Evolutionary conservation across 2,329 filamentous ascomycete genomes (phyloP), one percentile per base, ranked within the genome.

Genomic region (Aspergillus hiratsukae): DNA sequence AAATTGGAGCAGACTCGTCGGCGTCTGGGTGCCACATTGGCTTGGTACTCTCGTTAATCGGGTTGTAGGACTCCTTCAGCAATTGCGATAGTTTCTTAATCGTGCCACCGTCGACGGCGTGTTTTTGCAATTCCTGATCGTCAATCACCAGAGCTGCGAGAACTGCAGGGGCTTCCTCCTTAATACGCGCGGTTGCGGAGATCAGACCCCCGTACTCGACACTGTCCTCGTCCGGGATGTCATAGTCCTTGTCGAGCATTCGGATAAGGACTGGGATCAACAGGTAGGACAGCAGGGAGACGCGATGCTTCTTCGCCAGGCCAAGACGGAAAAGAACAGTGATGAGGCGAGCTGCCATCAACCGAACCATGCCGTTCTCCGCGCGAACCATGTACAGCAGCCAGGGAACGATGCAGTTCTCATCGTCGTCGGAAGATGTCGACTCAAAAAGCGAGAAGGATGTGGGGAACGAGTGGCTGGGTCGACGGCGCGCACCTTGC

Each of bases 111-210:
- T 97, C 90, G 46, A 87, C 87, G 0, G 91, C 91, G 40, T 90
- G 87, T 65, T 87, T 89, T 72, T 97, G 93, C 53, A 97, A 80
- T 57, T 84, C 81, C 58, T 88, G 85, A 69, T 87, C 91, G 66
- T 94, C 90, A 27, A 86, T 85, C 19, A 96, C 85, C 41, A 97
- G 79, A 48, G 87, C 85, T 17, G 91, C 90, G 54, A 97, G 79
- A 10, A 95, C 83, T 1, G 84, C 81, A 7, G 92, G 90, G 1
- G 89, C 86, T 59, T 84, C 84, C 69, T 93, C 89, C 54, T 86
- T 79, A 11, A 91, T 79, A 8, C 76, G 71, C 64, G 83, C 79
- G 23, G 77, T 76, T 11, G 75, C 66, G 11, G 77, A 74, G 45
- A 74, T 71, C 28, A 74, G 53, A 2, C 70, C 72, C 48, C 70